Evolutionary conservation across 2,329 filamentous ascomycete species (phyloP), one percentile per base, ranked within the genome.

Genomic region (Calycina herbarum): DNA sequence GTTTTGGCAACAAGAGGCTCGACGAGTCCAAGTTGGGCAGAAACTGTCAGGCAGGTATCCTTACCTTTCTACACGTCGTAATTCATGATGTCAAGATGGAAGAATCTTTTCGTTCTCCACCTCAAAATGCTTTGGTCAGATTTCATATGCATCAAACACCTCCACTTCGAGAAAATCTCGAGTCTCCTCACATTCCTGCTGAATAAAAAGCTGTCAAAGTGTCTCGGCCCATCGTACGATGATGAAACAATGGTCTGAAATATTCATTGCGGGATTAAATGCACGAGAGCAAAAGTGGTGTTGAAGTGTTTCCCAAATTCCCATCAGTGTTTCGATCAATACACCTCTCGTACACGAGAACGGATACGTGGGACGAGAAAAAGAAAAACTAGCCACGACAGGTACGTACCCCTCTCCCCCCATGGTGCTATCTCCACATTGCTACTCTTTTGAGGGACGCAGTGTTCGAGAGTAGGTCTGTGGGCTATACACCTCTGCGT

Each of bases 391-490:
- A 20, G 20, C 42, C n/a, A 45, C 45, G n/a, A 3, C 8, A 20
- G 4, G n/a, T 51, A 51, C 45, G 7, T 20, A 20, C 20, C 10
- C 45, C 45, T 24, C 45, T 51, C 17, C 17, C 17, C 17, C 38
- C 38, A 13, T 42, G 15, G 15, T 42, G 11, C 38, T 10, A 45
- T 45, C 42, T 15, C 42, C 45, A 51, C 20, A 24, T 24, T 4
- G 10, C 45, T 51, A 38, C 35, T 38, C 35, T 38, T 38, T 38
- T 38, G n/a, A 20, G 45, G 45, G 45, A 51, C 45, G 45, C 45
- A 51, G 7, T 51, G 45, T 51, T 51, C 45, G 45, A 51, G 45
- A 51, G 45, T 20, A 51, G 45, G 45, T 51, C 45, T 51, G 45
- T 51, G 45, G 45, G 45, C 45, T 24, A 51, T 51, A 51, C 45